Base-by-base conservation (phyloP, 2,329 filamentous ascomycete genomes). In the Fusarium multiceps region DNA sequence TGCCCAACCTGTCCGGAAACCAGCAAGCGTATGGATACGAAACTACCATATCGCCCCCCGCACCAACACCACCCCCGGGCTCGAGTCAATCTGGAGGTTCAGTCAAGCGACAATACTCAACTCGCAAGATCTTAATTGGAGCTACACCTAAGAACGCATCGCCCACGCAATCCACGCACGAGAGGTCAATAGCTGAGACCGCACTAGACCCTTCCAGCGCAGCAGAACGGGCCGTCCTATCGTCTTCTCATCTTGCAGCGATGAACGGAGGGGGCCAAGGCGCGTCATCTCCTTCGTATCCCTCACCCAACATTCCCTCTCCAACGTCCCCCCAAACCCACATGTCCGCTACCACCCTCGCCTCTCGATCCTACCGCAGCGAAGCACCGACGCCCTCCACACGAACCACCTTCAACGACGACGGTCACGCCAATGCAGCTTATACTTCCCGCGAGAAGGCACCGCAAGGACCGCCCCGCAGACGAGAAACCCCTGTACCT, bases 111-210 rank as follows among this genome's bases (percentile, higher is more conserved):
- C 90, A 92, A 60, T 93, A 92, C 75, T 92, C 89, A 34, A 93
- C 92, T 50, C 92, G 93, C 77, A 92, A 92, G 80, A 87, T 92
- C 70, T 87, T 91, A 70, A 88, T 92, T 45, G 90, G 90, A 45
- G 84, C 87, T 46, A 89, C 89, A 23, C 90, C 92, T n/a, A 94
- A 93, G 80, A 93, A 88, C 74, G 86, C 86, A 59, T 94, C 92
- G 20, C 92, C 92, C 4, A 93, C 92, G 42, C 91, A 91, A 78
- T 87, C 88, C 11, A 87, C 88, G 48, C 90, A 92, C 75, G 91
- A 93, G 77, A 83, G 87, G 51, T 85, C 86, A 43, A 83, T 89
- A 78, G 87, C 83, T 81, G 90, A 88, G 76, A 88, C 86, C 75
- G 87, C 86, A 3, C 80, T 93, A 51, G 91, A 93, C 75, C 91